Evolutionary conservation across 2,329 filamentous ascomycete species (phyloP).

Genomic region (Hypoxylon sp.): DNA sequence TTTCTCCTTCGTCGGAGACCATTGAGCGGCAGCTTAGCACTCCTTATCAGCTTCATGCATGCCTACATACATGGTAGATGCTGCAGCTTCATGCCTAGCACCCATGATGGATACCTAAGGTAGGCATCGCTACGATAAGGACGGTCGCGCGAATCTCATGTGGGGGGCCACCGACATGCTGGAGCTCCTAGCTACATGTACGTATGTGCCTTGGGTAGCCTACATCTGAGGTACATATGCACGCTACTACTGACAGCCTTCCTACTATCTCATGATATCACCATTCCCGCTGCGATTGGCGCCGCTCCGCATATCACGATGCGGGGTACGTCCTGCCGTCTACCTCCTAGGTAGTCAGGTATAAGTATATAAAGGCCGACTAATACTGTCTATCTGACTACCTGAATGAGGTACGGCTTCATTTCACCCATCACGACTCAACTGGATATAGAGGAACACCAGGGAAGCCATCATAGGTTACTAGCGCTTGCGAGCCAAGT

Average conservation of each 20-base stretch:
- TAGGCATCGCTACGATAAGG: constrained; percentile 15
- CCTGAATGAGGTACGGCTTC: not conserved
- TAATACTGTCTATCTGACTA: not conserved
- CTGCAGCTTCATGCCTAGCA: constrained; percentile 12
- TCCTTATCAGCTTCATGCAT: constrained; percentile 32
- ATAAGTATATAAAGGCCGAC: constrained; percentile 8
- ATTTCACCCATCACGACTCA: not conserved
- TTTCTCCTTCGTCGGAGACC: constrained; percentile 2
- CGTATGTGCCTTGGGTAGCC: constrained; percentile 5
- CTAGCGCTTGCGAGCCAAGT: not conserved
- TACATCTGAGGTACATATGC: not conserved
- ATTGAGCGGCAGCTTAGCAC: not conserved
- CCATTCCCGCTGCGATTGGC: constrained; percentile 20
- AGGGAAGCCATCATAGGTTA: not conserved
- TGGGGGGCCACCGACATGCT: constrained; percentile 13
- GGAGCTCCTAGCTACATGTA: constrained; percentile 2
- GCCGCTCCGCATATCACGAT: constrained; percentile 23
- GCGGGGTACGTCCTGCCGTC: constrained; percentile 34
- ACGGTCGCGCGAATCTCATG: constrained; percentile 1
- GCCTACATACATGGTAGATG: not conserved
- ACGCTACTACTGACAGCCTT: not conserved
- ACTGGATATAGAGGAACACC: not conserved
- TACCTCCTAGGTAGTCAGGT: not conserved
- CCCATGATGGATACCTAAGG: too few species aligned
- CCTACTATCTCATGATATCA: constrained; percentile 23